These are phyloP conservation scores for Pseudofabraea citricarpa DNA, from an alignment of 2,329 filamentous ascomycete species.

Conservation along the genomic window DNA sequence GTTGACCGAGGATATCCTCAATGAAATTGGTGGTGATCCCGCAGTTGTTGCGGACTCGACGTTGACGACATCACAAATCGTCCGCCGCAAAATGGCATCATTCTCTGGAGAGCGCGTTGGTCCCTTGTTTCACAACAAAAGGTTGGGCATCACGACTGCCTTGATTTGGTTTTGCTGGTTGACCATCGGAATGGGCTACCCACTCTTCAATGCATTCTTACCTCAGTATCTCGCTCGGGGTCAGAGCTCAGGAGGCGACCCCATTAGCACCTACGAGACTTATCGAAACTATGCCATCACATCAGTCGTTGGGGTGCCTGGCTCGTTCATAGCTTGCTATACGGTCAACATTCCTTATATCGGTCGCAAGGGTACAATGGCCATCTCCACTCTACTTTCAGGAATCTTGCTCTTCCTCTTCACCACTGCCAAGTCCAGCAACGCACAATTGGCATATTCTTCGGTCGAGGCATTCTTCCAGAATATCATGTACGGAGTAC, in stretches of 20 bases:
- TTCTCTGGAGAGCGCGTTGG: constrained; percentile 65
- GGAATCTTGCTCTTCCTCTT: constrained; percentile 69
- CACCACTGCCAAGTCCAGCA: constrained; percentile 49
- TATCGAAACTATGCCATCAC: constrained; percentile 85
- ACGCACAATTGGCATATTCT: constrained; percentile 58
- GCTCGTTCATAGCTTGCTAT: constrained; percentile 68
- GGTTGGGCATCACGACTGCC: constrained; percentile 44
- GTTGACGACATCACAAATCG: constrained; percentile 14
- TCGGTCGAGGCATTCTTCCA: constrained; percentile 68
- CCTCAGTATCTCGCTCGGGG: constrained; percentile 74
- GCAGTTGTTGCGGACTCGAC: constrained; percentile 4
- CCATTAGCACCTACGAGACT: constrained; percentile 39
- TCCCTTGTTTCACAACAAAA: constrained; percentile 56
- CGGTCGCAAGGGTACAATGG: constrained; percentile 69
- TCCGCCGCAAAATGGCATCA: constrained; percentile 46
- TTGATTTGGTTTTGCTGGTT: constrained; percentile 78
- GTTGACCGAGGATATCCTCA: constrained; percentile 67
- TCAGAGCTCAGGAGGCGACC: constrained; percentile 26
- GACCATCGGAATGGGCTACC: constrained; percentile 80
- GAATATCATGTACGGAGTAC: constrained; percentile 72
- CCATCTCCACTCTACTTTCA: constrained; percentile 60
- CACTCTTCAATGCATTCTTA: constrained; percentile 86
- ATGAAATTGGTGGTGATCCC: constrained; percentile 44
- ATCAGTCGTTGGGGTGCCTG: constrained; percentile 70
- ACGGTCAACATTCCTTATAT: constrained; percentile 62